These are phyloP conservation scores for Saturnispora galanensis DNA, from an alignment of 805 yeast species.

Conservation along the genomic window DNA sequence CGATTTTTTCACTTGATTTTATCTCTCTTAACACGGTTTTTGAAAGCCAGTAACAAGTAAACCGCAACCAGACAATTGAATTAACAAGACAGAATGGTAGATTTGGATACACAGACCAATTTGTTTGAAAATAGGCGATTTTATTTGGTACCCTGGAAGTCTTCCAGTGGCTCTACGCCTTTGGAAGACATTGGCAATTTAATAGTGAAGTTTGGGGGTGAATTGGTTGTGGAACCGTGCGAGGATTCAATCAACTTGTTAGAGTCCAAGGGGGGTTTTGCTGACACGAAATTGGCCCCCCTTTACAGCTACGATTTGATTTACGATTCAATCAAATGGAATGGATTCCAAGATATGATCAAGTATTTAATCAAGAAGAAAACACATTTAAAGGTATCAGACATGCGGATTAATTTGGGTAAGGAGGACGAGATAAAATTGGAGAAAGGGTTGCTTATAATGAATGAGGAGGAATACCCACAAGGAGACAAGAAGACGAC, in stretches of 20 bases:
- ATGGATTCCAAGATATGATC: conserved; percentile 12
- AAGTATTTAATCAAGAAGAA: conserved; percentile 11
- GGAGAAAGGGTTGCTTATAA: background rate
- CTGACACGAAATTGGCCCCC: background rate
- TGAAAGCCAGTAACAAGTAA: conserved; percentile 2
- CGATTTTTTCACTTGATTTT: no score
- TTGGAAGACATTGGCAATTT: background rate
- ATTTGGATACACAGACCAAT: no score
- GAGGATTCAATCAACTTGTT: no score
- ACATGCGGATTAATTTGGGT: background rate
- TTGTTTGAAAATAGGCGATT: no score
- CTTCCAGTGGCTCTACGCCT: no score
- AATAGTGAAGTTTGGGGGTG: conserved; percentile 1
- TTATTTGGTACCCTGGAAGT: no score
- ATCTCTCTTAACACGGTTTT: background rate
- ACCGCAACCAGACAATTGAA: background rate
- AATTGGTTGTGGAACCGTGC: background rate
- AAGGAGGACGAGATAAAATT: background rate
- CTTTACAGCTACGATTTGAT: conserved; percentile 19
- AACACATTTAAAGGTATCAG: background rate
- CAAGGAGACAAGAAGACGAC: conserved; percentile 24
- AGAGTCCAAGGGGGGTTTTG: no score
- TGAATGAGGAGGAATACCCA: conserved; percentile 12
- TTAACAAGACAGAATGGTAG: no score
- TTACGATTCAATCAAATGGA: conserved; percentile 16